Percentiles rank a stretch among this genome's conserved stretches.
These are phyloP conservation scores for Rutstroemia sp. DNA, from an alignment of 2,329 filamentous ascomycete genomes.

Conservation along the genomic window DNA sequence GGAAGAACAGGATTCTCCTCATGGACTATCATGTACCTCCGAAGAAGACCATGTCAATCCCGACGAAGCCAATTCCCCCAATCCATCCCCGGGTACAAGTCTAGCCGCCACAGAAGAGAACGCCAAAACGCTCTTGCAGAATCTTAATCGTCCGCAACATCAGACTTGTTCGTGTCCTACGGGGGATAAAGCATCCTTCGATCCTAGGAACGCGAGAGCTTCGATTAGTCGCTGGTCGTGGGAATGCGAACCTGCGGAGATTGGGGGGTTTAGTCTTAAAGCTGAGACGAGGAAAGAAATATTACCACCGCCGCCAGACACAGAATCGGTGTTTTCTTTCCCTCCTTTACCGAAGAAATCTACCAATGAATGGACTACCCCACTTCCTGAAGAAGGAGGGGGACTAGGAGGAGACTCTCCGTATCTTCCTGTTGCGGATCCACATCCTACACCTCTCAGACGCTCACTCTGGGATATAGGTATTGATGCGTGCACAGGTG, in stretches of 20 bases:
- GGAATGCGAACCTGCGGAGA: constrained; percentile 6
- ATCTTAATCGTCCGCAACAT: background rate
- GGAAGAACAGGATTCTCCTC: constrained; percentile 12
- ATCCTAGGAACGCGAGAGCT: constrained; percentile 16
- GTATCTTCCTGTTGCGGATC: background rate
- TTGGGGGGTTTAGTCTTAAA: no score
- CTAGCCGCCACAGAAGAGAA: background rate
- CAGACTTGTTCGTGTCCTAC: background rate
- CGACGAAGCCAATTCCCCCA: background rate
- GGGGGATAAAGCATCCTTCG: constrained; percentile 14
- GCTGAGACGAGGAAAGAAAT: background rate
- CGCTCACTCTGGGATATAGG: constrained; percentile 18
- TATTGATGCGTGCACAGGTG: constrained; percentile 14
- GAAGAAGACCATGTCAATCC: constrained; percentile 7
- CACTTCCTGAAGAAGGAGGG: constrained; percentile 20
- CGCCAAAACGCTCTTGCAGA: background rate
- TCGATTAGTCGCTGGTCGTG: constrained; percentile 21
- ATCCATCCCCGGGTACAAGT: background rate
- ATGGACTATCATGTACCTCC: constrained; percentile 5
- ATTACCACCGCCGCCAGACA: constrained; percentile 10
- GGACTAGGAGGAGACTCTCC: background rate
- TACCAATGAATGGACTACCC: constrained; percentile 23
- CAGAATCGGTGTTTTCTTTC: constrained; percentile 20
- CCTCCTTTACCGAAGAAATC: constrained; percentile 21
- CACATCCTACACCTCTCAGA: background rate